phyloP scores from a whole-genome alignment of 129 eudicot species.

The Lonicera japonica region DNA sequence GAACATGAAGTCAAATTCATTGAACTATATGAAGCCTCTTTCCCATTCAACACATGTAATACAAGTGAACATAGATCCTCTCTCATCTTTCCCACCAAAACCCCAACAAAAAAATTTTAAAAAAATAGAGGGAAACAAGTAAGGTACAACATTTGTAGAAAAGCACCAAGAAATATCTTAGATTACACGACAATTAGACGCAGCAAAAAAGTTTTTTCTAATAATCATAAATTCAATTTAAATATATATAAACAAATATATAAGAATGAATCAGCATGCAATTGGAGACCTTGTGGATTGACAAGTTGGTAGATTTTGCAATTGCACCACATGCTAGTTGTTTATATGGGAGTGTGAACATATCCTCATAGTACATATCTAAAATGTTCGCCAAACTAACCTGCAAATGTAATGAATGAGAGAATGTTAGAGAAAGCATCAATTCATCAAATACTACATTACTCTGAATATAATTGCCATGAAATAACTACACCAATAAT shows the following conservation, averaged over 20 bases:
- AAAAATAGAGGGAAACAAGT: too few species aligned
- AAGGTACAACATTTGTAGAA: too few species aligned
- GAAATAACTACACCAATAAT: too few species aligned
- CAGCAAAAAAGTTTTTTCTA: too few species aligned
- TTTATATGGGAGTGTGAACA: slow-evolving; percentile 68
- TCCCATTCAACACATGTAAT: not conserved
- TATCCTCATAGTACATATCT: slow-evolving; percentile 92
- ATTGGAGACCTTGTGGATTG: slow-evolving; percentile 48
- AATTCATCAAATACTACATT: not conserved
- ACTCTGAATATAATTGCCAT: too few species aligned
- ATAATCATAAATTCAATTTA: not conserved
- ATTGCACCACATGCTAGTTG: slow-evolving; percentile 44
- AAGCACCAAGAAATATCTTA: too few species aligned
- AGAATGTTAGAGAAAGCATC: not conserved
- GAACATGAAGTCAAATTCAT: slow-evolving; percentile 6
- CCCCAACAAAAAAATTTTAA: too few species aligned
- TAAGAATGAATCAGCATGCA: not conserved
- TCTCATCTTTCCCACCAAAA: not conserved
- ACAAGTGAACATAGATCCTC: not conserved
- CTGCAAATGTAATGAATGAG: slow-evolving; percentile 30
- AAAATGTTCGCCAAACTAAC: slow-evolving; percentile 71
- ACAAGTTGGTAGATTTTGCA: slow-evolving; percentile 33
- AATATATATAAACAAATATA: not conserved
- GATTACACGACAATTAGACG: too few species aligned
- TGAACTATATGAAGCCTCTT: not conserved